Evolutionary conservation across 164 flowering plant species (phyloP).

Genomic region (Nymphaea thermarum): DNA sequence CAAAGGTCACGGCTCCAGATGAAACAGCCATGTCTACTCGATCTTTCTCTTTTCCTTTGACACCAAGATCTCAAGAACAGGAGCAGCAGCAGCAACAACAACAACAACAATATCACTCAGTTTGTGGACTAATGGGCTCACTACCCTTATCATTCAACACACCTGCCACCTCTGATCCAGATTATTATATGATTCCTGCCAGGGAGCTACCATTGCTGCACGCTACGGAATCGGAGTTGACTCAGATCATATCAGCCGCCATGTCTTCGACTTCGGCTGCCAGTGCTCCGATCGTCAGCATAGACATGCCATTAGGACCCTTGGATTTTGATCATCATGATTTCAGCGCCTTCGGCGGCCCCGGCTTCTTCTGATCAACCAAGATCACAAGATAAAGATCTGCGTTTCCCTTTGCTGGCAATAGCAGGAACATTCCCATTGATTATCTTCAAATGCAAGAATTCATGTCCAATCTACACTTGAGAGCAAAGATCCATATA

Average conservation of each 20-base stretch:
- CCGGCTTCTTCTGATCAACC: neutral
- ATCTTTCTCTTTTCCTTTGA: constrained; percentile 27
- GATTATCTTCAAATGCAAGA: no score
- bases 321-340: neutral
- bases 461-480: no score
- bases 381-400: neutral
- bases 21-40: constrained; percentile 10
- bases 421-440: neutral
- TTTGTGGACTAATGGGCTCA: constrained; percentile 8
- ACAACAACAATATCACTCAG: constrained; percentile 10
- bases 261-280: neutral
- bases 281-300: neutral
- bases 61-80: constrained; percentile 7
- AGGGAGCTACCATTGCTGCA: neutral
- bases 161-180: constrained; percentile 54
- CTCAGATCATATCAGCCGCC: neutral
- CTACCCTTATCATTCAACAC: constrained; percentile 35
- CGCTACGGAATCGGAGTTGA: neutral
- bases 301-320: neutral
- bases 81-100: constrained; percentile 11
- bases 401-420: neutral
- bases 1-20: constrained; percentile 25
- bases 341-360: neutral
- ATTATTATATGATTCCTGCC: constrained; percentile 29
- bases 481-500: no score